Percentiles rank a stretch among this genome's conserved stretches.
Conservation (phyloP, 495 filamentous ascomycete species). For the Podospora anserina region DNA sequence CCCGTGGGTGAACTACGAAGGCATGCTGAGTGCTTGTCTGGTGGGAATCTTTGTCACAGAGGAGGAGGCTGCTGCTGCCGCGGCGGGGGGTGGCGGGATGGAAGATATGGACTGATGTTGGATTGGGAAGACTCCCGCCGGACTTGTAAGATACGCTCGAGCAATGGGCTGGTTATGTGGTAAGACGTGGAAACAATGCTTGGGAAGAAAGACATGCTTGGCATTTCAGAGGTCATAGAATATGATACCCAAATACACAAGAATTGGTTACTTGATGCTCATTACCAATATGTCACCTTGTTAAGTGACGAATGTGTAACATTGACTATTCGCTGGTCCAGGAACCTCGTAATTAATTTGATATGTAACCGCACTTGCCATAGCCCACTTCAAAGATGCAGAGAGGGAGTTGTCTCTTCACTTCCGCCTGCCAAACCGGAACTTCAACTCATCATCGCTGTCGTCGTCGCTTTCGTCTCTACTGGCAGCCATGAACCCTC, state of each 20-base stretch:
- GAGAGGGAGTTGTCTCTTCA: not conserved
- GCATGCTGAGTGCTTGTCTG: conserved; percentile 80
- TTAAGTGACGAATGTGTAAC: not conserved
- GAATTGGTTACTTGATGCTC: not conserved
- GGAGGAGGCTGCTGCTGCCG: conserved; percentile 54
- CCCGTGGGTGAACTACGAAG: conserved; percentile 98
- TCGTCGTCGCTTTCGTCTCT: conserved; percentile 43
- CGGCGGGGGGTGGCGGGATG: conserved; percentile 38
- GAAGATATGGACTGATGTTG: conserved; percentile 67
- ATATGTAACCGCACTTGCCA: no score
- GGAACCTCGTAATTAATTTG: not conserved
- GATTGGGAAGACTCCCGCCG: not conserved
- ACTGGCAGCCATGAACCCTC: conserved; percentile 29
- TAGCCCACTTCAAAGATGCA: not conserved
- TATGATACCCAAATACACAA: conserved; percentile 31
- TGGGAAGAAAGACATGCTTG: no score
- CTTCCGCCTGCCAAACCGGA: conserved; percentile 42
- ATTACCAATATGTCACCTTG: not conserved
- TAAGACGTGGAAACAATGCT: not conserved
- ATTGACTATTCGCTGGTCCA: not conserved
- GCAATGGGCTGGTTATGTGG: no score
- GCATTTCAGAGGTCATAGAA: conserved; percentile 4
- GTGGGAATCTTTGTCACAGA: conserved; percentile 84
- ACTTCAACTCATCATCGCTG: conserved; percentile 53
- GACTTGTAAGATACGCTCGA: no score